A percentile compares a stretch with the other conserved stretches of the same genome.
phyloP scores from a whole-genome alignment of 768 basidiomycete species.

The Suillus hirtellus region DNA sequence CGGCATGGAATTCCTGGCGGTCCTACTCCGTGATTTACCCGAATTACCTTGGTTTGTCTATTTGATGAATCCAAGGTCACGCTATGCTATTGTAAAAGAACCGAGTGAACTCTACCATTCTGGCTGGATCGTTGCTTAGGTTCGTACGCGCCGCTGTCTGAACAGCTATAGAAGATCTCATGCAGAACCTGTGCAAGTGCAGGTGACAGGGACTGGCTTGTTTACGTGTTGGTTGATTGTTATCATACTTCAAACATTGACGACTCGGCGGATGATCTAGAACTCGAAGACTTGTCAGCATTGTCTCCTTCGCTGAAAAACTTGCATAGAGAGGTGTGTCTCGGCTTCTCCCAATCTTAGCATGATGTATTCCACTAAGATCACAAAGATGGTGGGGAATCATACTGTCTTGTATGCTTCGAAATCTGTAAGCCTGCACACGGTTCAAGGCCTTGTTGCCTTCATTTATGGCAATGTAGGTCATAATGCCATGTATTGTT shows the following conservation, averaged over 20 bases:
- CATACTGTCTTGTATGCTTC: not conserved
- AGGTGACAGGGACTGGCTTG: not conserved
- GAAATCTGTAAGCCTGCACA: not conserved
- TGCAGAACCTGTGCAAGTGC: not conserved
- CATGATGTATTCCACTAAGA: not conserved
- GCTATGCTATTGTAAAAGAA: not conserved
- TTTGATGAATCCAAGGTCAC: not conserved
- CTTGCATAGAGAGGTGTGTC: not conserved
- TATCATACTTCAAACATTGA: not conserved
- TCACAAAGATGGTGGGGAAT: slow-evolving; percentile 9
- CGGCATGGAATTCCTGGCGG: not conserved
- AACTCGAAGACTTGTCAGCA: not conserved
- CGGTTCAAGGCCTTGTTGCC: not conserved
- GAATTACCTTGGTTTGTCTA: not conserved
- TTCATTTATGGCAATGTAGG: not conserved
- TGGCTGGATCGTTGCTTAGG: not conserved
- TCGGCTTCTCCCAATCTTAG: not conserved
- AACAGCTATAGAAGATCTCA: not conserved
- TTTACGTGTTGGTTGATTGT: not conserved
- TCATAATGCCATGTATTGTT: not conserved
- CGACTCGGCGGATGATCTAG: not conserved
- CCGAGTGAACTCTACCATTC: not conserved
- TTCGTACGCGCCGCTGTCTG: not conserved
- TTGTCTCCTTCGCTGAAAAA: not conserved
- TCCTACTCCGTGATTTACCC: not conserved